Percentiles rank a stretch among this genome's conserved stretches.
These are phyloP conservation scores for Pinus taeda DNA, from an alignment of 75 land plant genomes.

Conservation along the genomic window DNA sequence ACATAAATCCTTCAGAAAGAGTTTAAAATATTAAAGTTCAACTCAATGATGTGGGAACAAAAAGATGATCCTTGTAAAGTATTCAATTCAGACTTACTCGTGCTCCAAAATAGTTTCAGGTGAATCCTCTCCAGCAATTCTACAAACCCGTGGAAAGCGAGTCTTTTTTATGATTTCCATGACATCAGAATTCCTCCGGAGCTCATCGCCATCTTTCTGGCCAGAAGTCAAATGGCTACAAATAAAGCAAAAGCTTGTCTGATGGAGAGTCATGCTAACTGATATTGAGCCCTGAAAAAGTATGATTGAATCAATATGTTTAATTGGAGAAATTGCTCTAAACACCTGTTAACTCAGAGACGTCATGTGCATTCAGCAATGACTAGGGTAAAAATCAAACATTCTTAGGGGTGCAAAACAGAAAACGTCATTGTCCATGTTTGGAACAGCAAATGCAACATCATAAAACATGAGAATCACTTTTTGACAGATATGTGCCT, in stretches of 20 bases:
- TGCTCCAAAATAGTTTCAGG: conserved; percentile 81
- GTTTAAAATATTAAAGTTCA: background rate
- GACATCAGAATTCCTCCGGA: conserved; percentile 85
- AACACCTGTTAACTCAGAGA: background rate
- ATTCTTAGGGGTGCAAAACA: background rate
- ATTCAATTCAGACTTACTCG: conserved; percentile 57
- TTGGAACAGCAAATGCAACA: background rate
- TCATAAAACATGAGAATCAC: background rate
- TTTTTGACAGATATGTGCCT: background rate
- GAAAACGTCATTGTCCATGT: conserved; percentile 3
- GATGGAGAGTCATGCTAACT: conserved; percentile 83
- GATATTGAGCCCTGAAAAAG: conserved; percentile 85
- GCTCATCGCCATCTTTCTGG: conserved; percentile 92
- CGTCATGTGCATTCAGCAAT: background rate
- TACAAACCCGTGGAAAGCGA: conserved; percentile 63
- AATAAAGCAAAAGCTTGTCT: conserved; percentile 92
- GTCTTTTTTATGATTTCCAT: conserved; percentile 87
- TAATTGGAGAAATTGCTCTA: background rate
- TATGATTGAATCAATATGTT: background rate
- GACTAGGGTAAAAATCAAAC: background rate
- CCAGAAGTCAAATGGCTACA: conserved; percentile 94
- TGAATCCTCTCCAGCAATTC: conserved; percentile 43
- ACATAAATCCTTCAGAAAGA: background rate
- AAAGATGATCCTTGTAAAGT: background rate
- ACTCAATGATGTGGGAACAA: background rate